Percentiles rank a stretch among this genome's conserved stretches.
Conservation (phyloP, 139 green algal genomes). For the Coccomyxa sp. region DNA sequence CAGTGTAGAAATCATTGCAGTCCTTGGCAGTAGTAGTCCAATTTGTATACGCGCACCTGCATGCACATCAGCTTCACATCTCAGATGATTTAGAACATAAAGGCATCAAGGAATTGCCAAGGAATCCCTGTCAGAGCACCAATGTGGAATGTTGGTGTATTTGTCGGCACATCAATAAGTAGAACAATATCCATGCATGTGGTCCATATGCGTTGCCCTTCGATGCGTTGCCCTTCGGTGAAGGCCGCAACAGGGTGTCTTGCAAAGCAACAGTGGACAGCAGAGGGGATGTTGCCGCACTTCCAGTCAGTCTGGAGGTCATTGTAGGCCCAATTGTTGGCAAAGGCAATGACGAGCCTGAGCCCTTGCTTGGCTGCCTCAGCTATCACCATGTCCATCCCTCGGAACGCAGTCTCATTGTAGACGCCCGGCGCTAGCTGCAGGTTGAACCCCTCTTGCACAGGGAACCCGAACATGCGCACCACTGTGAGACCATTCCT, state of each 20-base stretch:
- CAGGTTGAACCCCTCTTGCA: slow-evolving; percentile 1
- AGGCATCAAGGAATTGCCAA: no score
- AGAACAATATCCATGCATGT: no score
- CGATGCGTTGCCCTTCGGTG: no score
- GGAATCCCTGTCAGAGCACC: no score
- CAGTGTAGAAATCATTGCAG: slow-evolving; percentile 44
- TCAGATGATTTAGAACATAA: no score
- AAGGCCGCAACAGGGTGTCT: no score
- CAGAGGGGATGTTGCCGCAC: neutral
- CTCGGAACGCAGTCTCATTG: slow-evolving; percentile 4
- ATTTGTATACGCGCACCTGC: slow-evolving; percentile 1
- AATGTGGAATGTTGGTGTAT: no score
- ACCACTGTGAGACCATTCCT: slow-evolving; percentile 1
- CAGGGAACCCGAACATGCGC: slow-evolving; percentile 5
- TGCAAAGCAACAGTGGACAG: no score
- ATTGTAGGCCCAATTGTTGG: slow-evolving; percentile 36
- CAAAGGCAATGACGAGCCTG: slow-evolving; percentile 26
- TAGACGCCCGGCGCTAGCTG: neutral
- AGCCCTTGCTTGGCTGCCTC: slow-evolving; percentile 27
- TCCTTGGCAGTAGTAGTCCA: neutral
- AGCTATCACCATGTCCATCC: slow-evolving; percentile 16
- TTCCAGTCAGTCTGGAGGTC: neutral
- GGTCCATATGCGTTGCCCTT: no score
- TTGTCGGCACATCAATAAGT: no score
- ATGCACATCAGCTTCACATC: neutral